A percentile compares a stretch with the other conserved stretches of the same genome.
Evolutionary conservation across 768 basidiomycete species (phyloP).

Genomic region (Tulasnella sp.): DNA sequence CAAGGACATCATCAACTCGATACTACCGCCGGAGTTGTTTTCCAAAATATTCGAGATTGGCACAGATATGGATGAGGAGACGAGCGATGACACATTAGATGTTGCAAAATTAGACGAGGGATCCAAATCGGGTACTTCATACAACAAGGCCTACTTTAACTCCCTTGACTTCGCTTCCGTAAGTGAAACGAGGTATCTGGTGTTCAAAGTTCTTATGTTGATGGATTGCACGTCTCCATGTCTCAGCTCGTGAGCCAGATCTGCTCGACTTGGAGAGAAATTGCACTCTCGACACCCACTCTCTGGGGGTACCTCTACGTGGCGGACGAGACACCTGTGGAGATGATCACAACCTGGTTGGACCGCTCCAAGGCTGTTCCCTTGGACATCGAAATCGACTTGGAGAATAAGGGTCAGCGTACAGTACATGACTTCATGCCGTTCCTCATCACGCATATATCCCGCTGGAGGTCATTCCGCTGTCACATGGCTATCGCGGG

Average conservation of each 20-base stretch:
- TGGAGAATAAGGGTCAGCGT: neutral
- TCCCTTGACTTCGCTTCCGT: no score
- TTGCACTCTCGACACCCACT: constrained; percentile 1
- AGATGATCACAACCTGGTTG: neutral
- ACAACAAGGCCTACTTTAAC: no score
- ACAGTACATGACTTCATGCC: neutral
- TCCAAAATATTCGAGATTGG: no score
- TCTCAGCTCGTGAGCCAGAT: neutral
- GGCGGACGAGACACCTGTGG: neutral
- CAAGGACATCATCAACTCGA: no score
- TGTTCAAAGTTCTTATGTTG: no score
- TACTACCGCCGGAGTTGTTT: no score
- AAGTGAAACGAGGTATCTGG: no score
- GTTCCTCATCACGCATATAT: neutral
- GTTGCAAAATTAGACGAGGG: no score
- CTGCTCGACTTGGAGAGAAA: neutral
- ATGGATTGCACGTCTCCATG: no score
- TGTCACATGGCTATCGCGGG: neutral
- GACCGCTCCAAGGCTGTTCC: neutral
- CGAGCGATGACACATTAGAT: no score
- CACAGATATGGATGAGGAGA: no score
- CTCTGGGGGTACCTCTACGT: neutral
- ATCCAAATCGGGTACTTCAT: no score
- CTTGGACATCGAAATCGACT: neutral
- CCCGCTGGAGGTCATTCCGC: neutral